These are phyloP conservation scores for Calonectria montana DNA, from an alignment of 2,329 filamentous ascomycete species.

Conservation along the genomic window DNA sequence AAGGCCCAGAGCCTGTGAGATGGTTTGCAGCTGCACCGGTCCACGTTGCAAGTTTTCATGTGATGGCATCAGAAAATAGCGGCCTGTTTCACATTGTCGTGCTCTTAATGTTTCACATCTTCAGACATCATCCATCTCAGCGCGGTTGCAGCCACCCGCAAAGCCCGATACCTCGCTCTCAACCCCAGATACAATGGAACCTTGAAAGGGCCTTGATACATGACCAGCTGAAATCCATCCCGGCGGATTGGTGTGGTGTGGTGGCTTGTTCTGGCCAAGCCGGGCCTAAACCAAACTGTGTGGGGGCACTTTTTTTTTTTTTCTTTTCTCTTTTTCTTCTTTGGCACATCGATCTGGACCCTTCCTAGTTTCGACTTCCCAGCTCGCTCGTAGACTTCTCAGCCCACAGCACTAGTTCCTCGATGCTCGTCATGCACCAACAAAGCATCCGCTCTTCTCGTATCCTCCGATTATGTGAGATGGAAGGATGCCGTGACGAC, in stretches of 20 bases:
- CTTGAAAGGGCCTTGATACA: background rate
- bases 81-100: background rate
- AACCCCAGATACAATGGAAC: background rate
- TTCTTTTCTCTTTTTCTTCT: background rate
- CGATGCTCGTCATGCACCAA: background rate
- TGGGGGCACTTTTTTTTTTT: constrained; percentile 5
- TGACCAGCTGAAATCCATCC: constrained; percentile 10
- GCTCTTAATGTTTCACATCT: background rate
- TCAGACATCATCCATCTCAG: background rate
- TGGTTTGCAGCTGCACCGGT: background rate
- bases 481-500: background rate
- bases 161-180: background rate
- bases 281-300: constrained; percentile 10
- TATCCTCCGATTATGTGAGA: constrained; percentile 5
- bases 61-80: background rate
- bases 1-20: background rate
- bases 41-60: background rate
- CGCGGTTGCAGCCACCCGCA: constrained; percentile 2
- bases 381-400: background rate
- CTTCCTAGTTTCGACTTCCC: background rate
- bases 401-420: background rate
- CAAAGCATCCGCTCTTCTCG: background rate
- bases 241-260: background rate
- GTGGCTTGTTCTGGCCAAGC: constrained; percentile 15
- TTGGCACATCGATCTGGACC: background rate